Percentiles rank a stretch among this genome's conserved stretches.
These are phyloP conservation scores for Fusarium xylarioides DNA, from an alignment of 2,329 filamentous ascomycete genomes.

Conservation along the genomic window DNA sequence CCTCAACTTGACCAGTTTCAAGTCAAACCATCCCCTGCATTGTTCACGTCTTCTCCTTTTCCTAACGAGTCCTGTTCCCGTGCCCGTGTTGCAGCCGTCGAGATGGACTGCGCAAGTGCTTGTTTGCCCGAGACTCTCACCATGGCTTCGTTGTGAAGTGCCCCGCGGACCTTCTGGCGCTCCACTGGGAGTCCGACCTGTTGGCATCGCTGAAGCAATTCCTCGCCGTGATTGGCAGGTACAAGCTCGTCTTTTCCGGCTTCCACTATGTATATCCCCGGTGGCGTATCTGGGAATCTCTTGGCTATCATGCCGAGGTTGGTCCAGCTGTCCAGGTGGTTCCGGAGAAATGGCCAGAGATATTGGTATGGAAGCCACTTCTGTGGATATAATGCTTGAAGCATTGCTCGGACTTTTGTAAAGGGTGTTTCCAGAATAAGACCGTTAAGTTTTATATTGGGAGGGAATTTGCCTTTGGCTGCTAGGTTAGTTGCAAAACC, in stretches of 20 bases:
- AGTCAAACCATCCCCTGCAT: constrained; percentile 4
- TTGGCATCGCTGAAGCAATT: constrained; percentile 57
- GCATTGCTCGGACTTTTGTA: constrained; percentile 74
- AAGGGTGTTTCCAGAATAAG: constrained; percentile 82
- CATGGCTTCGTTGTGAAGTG: constrained; percentile 67
- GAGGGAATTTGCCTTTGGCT: constrained; percentile 45
- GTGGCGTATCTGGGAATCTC: constrained; percentile 38
- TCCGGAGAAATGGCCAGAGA: constrained; percentile 77
- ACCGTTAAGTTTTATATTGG: constrained; percentile 54
- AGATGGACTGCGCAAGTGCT: constrained; percentile 41
- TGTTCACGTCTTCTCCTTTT: not conserved
- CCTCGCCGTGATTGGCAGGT: constrained; percentile 58
- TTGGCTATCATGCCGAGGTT: constrained; percentile 58
- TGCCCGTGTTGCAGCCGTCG: constrained; percentile 34
- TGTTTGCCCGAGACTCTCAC: constrained; percentile 48
- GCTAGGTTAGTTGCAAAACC: constrained; percentile 74
- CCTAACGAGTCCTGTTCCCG: constrained; percentile 9
- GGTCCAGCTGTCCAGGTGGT: constrained; percentile 63
- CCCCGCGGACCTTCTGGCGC: constrained; percentile 55
- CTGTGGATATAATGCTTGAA: constrained; percentile 77
- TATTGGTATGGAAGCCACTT: constrained; percentile 83
- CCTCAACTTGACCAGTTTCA: constrained; percentile 21
- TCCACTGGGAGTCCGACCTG: constrained; percentile 58
- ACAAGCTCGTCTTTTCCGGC: constrained; percentile 69
- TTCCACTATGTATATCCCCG: constrained; percentile 61